Evolutionary conservation across 2,329 filamentous ascomycete genomes (phyloP).

Genomic region (Trichoderma sp.): DNA sequence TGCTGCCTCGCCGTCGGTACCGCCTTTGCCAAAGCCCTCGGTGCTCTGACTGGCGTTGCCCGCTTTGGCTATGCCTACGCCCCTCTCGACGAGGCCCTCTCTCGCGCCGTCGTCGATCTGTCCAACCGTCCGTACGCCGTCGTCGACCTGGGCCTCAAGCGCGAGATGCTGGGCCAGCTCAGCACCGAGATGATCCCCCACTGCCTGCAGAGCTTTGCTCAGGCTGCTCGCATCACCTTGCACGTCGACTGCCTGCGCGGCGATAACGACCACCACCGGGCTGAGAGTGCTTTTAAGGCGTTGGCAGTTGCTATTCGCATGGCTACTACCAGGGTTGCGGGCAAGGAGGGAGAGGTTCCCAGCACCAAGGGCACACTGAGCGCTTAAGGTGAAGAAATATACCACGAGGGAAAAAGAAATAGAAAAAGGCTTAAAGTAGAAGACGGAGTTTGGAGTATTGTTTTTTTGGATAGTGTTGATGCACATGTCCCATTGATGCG

Average conservation of each 20-base stretch:
- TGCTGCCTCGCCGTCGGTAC: slow-evolving; percentile 85
- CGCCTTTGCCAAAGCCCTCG: slow-evolving; percentile 79
- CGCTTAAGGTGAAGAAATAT: slow-evolving; percentile 41
- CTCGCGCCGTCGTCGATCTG: slow-evolving; percentile 88
- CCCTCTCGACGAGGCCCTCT: slow-evolving; percentile 92
- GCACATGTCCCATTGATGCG: background rate
- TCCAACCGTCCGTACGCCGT: slow-evolving; percentile 88
- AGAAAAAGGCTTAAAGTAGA: slow-evolving; percentile 1
- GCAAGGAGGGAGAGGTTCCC: slow-evolving; percentile 86
- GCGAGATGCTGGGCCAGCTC: slow-evolving; percentile 91
- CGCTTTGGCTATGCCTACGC: slow-evolving; percentile 91
- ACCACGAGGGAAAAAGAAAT: background rate
- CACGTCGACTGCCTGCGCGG: slow-evolving; percentile 92
- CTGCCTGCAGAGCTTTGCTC: slow-evolving; percentile 89
- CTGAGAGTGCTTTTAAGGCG: slow-evolving; percentile 97
- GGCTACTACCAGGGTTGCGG: slow-evolving; percentile 71
- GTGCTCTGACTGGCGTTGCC: slow-evolving; percentile 73
- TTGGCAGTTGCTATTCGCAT: slow-evolving; percentile 79
- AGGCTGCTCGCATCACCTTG: slow-evolving; percentile 84
- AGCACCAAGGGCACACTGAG: slow-evolving; percentile 92
- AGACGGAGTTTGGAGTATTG: background rate
- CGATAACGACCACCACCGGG: slow-evolving; percentile 91
- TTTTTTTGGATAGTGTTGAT: slow-evolving; percentile 5
- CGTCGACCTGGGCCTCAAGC: slow-evolving; percentile 75
- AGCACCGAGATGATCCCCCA: slow-evolving; percentile 97